These are phyloP conservation scores for Lentinus tigrinus DNA, from an alignment of 768 basidiomycete species.

Conservation along the genomic window DNA sequence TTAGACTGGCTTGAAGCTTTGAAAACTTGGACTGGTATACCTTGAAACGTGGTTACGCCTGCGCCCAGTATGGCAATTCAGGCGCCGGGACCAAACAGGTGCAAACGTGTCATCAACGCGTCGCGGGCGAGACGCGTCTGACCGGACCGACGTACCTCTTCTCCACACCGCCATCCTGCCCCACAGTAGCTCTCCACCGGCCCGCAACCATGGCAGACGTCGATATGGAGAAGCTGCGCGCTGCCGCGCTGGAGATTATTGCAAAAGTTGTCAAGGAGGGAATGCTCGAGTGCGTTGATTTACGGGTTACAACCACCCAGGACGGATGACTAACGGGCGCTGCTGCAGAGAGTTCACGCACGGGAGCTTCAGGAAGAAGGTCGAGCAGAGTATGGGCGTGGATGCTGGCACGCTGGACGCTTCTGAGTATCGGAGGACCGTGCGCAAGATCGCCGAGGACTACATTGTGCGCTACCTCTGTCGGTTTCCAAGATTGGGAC, in stretches of 20 bases:
- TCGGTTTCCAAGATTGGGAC: not conserved
- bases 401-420: constrained; percentile 42
- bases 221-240: constrained; percentile 31
- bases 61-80: not conserved
- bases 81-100: constrained; percentile 5
- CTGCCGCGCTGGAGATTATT: constrained; percentile 34
- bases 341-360: constrained; percentile 45
- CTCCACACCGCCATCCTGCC: not conserved
- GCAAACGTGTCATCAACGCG: constrained; percentile 11
- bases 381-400: constrained; percentile 49
- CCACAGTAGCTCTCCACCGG: not conserved
- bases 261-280: constrained; percentile 25
- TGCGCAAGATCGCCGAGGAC: constrained; percentile 23
- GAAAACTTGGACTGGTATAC: too few relatives aligned
- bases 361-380: constrained; percentile 46
- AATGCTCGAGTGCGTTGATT: constrained; percentile 29
- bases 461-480: constrained; percentile 2
- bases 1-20: too few relatives aligned
- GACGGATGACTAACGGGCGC: not conserved
- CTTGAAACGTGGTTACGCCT: not conserved
- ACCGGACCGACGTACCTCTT: not conserved
- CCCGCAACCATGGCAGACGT: not conserved
- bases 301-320: not conserved
- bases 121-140: constrained; percentile 9
- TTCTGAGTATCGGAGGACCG: constrained; percentile 42